Percentiles rank a stretch among this genome's conserved stretches.
Evolutionary conservation across 371 early-diverging fungal genomes (phyloP).

Genomic region (Thermomucor indicae-seudaticae): DNA sequence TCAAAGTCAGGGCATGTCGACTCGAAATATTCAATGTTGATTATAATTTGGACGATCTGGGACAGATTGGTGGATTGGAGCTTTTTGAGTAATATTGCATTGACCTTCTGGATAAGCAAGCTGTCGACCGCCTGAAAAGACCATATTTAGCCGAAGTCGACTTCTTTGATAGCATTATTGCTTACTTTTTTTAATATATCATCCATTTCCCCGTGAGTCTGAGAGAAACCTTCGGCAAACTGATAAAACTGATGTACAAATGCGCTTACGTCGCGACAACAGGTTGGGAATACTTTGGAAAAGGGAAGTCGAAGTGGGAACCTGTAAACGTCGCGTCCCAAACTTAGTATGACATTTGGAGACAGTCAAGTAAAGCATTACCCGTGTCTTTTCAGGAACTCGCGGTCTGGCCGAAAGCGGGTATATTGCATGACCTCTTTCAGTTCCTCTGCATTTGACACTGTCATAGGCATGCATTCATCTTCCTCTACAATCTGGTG

Average conservation of each 20-base stretch:
- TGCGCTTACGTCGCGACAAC: constrained; percentile 65
- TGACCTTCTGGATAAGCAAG: constrained; percentile 69
- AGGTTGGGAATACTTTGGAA: constrained; percentile 75
- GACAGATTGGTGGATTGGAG: constrained; percentile 66
- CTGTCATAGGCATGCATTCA: constrained; percentile 81
- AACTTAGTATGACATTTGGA: neutral
- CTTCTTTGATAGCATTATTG: neutral
- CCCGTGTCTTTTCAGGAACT: constrained; percentile 40
- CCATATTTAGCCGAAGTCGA: neutral
- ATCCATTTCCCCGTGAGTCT: constrained; percentile 84
- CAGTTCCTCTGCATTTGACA: constrained; percentile 63
- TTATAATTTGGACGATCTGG: constrained; percentile 78
- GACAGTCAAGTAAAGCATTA: constrained; percentile 7
- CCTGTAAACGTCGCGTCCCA: constrained; percentile 26
- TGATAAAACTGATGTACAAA: constrained; percentile 81
- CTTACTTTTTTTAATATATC: constrained; percentile 76
- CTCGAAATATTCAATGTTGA: constrained; percentile 79
- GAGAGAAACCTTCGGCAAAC: constrained; percentile 82
- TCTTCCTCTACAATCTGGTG: constrained; percentile 75
- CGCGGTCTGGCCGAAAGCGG: constrained; percentile 44
- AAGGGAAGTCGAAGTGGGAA: constrained; percentile 82
- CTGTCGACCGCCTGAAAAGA: constrained; percentile 66
- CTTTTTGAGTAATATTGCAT: constrained; percentile 65
- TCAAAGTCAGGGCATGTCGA: constrained; percentile 79
- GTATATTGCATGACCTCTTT: constrained; percentile 52